phyloP scores from a whole-genome alignment of 352 stramenopile genomes.

The Globisporangium rhizosaccharum region DNA sequence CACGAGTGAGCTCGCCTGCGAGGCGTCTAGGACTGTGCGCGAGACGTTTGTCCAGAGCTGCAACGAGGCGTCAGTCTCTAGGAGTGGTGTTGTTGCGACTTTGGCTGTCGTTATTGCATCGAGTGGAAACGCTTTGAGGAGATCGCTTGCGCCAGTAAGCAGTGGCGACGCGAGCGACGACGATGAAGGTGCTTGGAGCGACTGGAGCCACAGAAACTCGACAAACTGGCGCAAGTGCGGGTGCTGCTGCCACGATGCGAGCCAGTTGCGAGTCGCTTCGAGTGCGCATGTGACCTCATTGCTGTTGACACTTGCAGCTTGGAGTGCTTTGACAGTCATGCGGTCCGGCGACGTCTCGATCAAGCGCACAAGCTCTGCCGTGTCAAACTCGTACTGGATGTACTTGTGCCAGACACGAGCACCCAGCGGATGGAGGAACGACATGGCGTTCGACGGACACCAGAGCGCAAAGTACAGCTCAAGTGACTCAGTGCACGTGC shows the following conservation, averaged over 20 bases:
- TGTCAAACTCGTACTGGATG: slow-evolving; percentile 9
- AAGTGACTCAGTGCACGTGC: slow-evolving; percentile 24
- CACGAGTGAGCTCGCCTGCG: slow-evolving; percentile 23
- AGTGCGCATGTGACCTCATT: slow-evolving; percentile 28
- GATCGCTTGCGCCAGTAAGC: slow-evolving; percentile 8
- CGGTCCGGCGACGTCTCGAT: neutral
- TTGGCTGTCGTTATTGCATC: neutral
- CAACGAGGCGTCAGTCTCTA: neutral
- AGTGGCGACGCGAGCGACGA: slow-evolving; percentile 5
- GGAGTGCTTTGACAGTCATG: neutral
- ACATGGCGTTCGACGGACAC: slow-evolving; percentile 25
- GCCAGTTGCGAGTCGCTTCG: slow-evolving; percentile 39
- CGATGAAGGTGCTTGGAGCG: slow-evolving; percentile 1
- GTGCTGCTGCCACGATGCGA: slow-evolving; percentile 47
- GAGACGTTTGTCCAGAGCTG: slow-evolving; percentile 11
- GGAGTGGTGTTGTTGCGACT: neutral
- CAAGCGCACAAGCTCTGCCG: slow-evolving; percentile 3
- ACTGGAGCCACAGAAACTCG: slow-evolving; percentile 42
- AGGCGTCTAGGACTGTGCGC: slow-evolving; percentile 23
- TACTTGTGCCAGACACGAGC: slow-evolving; percentile 24
- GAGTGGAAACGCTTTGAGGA: slow-evolving; percentile 22
- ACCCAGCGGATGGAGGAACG: slow-evolving; percentile 32
- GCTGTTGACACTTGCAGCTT: slow-evolving; percentile 8
- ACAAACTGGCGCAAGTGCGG: slow-evolving; percentile 40
- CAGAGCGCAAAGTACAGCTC: slow-evolving; percentile 35